Evolutionary conservation across 495 filamentous ascomycete genomes (phyloP), one percentile per base, ranked within the genome.

Genomic region (Aspergillus coremiiformis): DNA sequence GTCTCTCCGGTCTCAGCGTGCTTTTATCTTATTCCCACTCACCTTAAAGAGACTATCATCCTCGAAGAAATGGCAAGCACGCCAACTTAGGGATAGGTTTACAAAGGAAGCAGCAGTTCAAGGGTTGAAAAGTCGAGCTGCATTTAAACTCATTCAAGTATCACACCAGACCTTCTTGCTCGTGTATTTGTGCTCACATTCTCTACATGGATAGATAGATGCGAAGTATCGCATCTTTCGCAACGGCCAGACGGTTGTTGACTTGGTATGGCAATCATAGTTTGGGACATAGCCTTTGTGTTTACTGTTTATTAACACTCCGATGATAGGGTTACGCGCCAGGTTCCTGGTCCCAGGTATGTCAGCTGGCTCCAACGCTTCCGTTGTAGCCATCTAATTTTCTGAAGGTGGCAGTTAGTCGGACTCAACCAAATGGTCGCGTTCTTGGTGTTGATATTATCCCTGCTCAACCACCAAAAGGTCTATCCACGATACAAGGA

Each of bases 371-470:
- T 24, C 12, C 14, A 17, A 35, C 5, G 22, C 20, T 15, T 41
- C 15, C 19, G 39, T 47, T 21, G 12, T 20, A 22, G 39, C 54
- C 8, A 8, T 8, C 8, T 55, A 42, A 55, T 27, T 15, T 44
- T 35, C 14, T 27, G 2, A 12, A 54, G 85, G 90, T 96, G n/a
- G 94, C 93, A 6, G 71, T 87, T 2, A 84, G 84, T 50, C 79
- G 80, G 5, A 94, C 87, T 2, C 69, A 77, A 48, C 92, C 93
- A 0, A 65, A 77, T 39, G 92, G 93, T 0, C 79, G 84, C 20
- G 82, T 98, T 11, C 64, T 98, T 15, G 93, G 93, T 7, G 89
- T 98, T 58, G 93, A 98, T 62, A 79, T 97, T 21, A 89, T 97
- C 42, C 93, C 94, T 14, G 86, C 90, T 0, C 84, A 88, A 66